phyloP scores from a whole-genome alignment of 2,329 filamentous ascomycete species.

The Microcyclospora pomicola region DNA sequence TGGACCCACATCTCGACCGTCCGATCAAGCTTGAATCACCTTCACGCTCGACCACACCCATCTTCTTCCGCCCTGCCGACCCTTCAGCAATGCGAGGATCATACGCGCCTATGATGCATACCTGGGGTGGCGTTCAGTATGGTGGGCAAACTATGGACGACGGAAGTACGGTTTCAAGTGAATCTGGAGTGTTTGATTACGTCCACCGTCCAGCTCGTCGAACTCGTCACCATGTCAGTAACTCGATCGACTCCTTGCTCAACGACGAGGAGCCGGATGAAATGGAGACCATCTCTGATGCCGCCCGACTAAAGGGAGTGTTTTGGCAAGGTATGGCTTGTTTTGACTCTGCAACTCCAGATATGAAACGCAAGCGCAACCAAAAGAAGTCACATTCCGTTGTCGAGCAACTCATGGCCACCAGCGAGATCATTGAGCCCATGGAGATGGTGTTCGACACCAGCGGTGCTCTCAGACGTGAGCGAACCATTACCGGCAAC shows the following conservation, averaged over 20 bases:
- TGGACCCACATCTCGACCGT: conserved; percentile 19
- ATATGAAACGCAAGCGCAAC: conserved; percentile 61
- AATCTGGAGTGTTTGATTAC: too few species aligned
- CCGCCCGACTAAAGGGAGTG: conserved; percentile 53
- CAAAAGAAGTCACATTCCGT: conserved; percentile 64
- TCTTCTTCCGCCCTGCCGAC: conserved; percentile 7
- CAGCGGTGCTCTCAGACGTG: conserved; percentile 27
- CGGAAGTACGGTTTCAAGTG: too few species aligned
- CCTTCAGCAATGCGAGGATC: conserved; percentile 8
- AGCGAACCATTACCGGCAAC: conserved; percentile 32
- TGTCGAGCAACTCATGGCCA: conserved; percentile 50
- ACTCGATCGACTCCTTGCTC: conserved; percentile 1
- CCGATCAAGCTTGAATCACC: conserved; percentile 12
- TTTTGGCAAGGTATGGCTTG: conserved; percentile 65
- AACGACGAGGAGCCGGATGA: conserved; percentile 10
- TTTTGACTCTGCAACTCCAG: conserved; percentile 65
- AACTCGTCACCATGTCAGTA: conserved; percentile 3
- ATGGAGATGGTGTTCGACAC: conserved; percentile 50
- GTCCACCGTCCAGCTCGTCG: not conserved
- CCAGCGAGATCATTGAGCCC: conserved; percentile 49
- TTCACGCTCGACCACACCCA: conserved; percentile 18
- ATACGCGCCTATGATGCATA: conserved; percentile 25
- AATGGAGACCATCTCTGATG: conserved; percentile 17
- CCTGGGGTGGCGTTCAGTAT: conserved; percentile 19
- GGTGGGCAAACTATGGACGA: not conserved